Evolutionary conservation across 148 eudicot species (phyloP), one percentile per base, ranked within the genome.

Genomic region (Arctostaphylos glauca): DNA sequence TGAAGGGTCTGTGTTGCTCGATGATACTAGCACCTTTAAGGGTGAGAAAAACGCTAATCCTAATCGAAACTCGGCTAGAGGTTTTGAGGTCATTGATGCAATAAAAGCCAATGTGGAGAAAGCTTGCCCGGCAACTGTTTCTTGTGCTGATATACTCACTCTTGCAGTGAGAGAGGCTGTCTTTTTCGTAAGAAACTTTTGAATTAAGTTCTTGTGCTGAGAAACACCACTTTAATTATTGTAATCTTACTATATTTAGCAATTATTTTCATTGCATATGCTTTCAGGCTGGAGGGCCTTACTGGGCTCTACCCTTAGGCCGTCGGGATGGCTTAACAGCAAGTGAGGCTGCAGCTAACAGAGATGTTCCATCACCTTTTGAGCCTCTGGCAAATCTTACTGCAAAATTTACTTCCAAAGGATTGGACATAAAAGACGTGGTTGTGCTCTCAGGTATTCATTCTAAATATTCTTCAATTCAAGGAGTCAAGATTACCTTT

Each of bases 61-160:
- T 52, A 93, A 93, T 85, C 62, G 59, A 80, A 90, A 93, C 50
- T 93, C 94, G 5, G 84, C 79, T 7, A 87, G 97, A 84, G 97
- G 97, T 15, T 93, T 88, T 54, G 92, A 93, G 76, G 89, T 93
- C 64, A 91, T 93, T 60, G 93, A 93, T 38, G 19, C 84, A 15
- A 89, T 93, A 47, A 93, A 93, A 76, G 88, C 87, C n/a, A 80
- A 78, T 13, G 85, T 93, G 68, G 97, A 93, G 89, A 88, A 84
- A 77, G 92, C 88, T 78, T 89, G 92, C 83, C 93, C 92, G 75
- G 78, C 87, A 8, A 87, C 70, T 23, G 94, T 93, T 84, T 93
- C 97, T 72, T 93, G 97, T 84, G 80, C 93, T 77, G 97, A 93
- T 89, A 90, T 92, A 82, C 81, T 93, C 71, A 84, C 93, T 74